Conservation (phyloP, 192 early-diverging fungal species). For the Coemansia sp. region DNA sequence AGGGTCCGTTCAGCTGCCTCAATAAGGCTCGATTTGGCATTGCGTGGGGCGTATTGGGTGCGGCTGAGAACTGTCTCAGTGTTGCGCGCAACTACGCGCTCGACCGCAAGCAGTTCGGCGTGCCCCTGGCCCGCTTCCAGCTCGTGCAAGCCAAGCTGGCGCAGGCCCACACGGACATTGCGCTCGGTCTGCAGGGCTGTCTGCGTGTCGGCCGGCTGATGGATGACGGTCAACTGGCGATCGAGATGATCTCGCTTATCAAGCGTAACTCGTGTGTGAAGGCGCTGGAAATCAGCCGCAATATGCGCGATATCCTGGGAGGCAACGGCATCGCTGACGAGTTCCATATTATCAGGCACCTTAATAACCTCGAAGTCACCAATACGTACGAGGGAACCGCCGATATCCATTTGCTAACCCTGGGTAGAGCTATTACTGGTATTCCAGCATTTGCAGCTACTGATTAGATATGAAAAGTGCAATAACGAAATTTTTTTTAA, state of each 20-base stretch:
- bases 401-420: conserved; percentile 92
- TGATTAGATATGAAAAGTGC: conserved; percentile 12
- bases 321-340: conserved; percentile 97
- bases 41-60: conserved; percentile 94
- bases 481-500: neutral
- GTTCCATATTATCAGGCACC: conserved; percentile 95
- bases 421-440: conserved; percentile 95
- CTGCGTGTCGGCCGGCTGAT: conserved; percentile 93
- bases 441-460: conserved; percentile 70
- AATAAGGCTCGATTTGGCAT: conserved; percentile 99
- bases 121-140: conserved; percentile 91
- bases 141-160: conserved; percentile 98
- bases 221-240: conserved; percentile 81
- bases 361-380: conserved; percentile 89
- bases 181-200: conserved; percentile 85
- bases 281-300: conserved; percentile 89
- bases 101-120: conserved; percentile 91
- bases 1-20: conserved; percentile 96
- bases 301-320: conserved; percentile 90
- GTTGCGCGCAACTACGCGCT: conserved; percentile 91
- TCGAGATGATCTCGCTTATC: conserved; percentile 95
- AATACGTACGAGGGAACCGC: conserved; percentile 99
- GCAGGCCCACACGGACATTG: conserved; percentile 91
- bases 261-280: conserved; percentile 97
- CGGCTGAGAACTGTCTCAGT: conserved; percentile 89